Conservation (phyloP, 257 asterid species). For the Gentiana macrophylla region DNA sequence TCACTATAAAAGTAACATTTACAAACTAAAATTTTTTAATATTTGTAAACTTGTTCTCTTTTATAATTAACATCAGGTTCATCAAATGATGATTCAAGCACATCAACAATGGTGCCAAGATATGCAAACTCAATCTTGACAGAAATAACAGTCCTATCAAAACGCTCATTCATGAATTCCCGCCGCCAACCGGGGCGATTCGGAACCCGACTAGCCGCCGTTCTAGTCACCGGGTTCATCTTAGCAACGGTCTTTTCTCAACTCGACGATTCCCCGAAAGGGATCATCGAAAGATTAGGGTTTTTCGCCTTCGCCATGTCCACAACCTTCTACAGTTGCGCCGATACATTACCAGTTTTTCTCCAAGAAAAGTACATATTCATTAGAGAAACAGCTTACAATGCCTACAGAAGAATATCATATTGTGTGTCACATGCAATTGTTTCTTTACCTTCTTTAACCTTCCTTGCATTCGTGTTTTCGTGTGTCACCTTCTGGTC, state of each 20-base stretch:
- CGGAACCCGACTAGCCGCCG: conserved; percentile 37
- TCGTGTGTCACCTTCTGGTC: conserved; percentile 67
- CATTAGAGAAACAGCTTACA: conserved; percentile 67
- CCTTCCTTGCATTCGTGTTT: conserved; percentile 43
- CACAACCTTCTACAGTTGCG: conserved; percentile 72
- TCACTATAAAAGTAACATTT: no score
- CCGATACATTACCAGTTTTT: conserved; percentile 66
- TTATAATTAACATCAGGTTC: conserved; percentile 29
- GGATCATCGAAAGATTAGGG: conserved; percentile 60
- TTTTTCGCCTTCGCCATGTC: conserved; percentile 77
- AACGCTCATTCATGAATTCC: conserved; percentile 47
- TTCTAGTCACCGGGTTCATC: conserved; percentile 59
- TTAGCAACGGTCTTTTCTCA: conserved; percentile 62
- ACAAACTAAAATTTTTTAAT: no score
- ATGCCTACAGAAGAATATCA: conserved; percentile 59
- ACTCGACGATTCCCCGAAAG: conserved; percentile 59
- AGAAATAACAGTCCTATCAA: conserved; percentile 42
- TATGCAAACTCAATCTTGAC: conserved; percentile 60
- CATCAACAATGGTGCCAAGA: conserved; percentile 34
- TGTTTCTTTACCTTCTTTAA: conserved; percentile 41
- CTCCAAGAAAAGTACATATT: conserved; percentile 65
- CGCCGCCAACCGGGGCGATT: conserved; percentile 65
- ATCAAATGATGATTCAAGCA: conserved; percentile 8
- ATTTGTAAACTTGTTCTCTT: no score
- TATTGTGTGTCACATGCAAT: conserved; percentile 60